Evolutionary conservation across 1,139 yeast genomes (phyloP), one percentile per base, ranked within the genome.

Genomic region (Protomyces inouyei): DNA sequence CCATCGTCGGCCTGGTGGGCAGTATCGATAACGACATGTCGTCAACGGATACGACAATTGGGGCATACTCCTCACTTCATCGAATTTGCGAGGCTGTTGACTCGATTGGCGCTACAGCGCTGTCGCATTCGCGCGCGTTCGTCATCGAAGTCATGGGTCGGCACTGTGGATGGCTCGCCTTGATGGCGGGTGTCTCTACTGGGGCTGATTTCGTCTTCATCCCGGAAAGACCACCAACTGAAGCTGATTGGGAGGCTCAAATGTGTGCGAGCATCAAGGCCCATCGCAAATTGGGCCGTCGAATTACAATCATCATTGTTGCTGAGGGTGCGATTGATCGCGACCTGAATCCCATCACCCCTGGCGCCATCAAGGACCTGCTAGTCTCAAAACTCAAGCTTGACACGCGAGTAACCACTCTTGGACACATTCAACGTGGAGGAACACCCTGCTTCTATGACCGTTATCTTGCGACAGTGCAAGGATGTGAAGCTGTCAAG

Each of bases 71-170:
- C 2, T 89, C 98, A 14, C 82, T 93, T 71, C 97, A 89, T 70
- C 83, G 98, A 76, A 93, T 93, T 73, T 87, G 96, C 74, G 90
- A 89, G 75, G 88, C 92, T 76, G 89, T 92, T 69, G 98, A 93
- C 76, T 91, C 88, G 76, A 93, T 93, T 71, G 97, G 92, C 76
- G 96, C 97, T 57, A 93, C 98, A 43, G 98, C 98, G 23, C 84
- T 88, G 71, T 92, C 98, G 5, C 98, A 93, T 75, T 90, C 97
- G 23, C 85, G 98, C 75, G 98, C 98, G 5, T 93, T 93, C 76
- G 97, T 93, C 55, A 90, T 93, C 67, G 98, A 93, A 77, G 98
- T 93, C 60, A 93, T 93, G 98, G 98, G 98, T 66, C 85, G 98
- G 75, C 96, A 93, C 77, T 93, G 98, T 80, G 98, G 98, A 68